These are phyloP conservation scores for Penicillium daleae DNA, from an alignment of 495 filamentous ascomycete species.

Conservation along the genomic window DNA sequence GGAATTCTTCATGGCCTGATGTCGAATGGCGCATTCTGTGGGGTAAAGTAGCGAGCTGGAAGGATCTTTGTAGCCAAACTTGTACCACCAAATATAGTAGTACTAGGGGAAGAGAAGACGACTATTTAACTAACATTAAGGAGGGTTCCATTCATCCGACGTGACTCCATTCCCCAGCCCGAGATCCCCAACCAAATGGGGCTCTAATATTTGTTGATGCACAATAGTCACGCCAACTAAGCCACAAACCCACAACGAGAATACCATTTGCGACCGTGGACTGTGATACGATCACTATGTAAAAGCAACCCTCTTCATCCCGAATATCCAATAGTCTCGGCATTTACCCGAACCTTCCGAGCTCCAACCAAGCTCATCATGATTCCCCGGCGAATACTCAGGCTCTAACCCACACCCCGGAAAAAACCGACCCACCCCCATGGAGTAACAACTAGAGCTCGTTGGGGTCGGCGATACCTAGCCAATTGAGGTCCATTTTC, in stretches of 20 bases:
- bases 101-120: not conserved
- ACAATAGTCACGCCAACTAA: not conserved
- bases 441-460: not conserved
- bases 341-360: not conserved
- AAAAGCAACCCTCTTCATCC: not conserved
- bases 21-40: not conserved
- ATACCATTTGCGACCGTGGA: not conserved
- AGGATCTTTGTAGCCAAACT: not conserved
- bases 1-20: not conserved
- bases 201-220: not conserved
- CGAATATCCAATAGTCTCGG: not conserved
- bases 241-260: not conserved
- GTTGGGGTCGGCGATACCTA: not conserved
- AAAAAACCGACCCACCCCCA: not conserved
- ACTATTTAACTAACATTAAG: not conserved
- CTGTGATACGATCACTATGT: not conserved
- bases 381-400: not conserved
- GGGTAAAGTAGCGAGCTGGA: not conserved
- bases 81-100: not conserved
- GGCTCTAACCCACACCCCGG: conserved; percentile 6
- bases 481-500: not conserved
- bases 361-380: not conserved
- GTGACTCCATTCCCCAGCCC: not conserved
- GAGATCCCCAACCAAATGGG: not conserved
- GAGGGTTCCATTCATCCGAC: not conserved